Evolutionary conservation across 2,329 filamentous ascomycete species (phyloP).

Genomic region (Knoxdaviesia proteae): DNA sequence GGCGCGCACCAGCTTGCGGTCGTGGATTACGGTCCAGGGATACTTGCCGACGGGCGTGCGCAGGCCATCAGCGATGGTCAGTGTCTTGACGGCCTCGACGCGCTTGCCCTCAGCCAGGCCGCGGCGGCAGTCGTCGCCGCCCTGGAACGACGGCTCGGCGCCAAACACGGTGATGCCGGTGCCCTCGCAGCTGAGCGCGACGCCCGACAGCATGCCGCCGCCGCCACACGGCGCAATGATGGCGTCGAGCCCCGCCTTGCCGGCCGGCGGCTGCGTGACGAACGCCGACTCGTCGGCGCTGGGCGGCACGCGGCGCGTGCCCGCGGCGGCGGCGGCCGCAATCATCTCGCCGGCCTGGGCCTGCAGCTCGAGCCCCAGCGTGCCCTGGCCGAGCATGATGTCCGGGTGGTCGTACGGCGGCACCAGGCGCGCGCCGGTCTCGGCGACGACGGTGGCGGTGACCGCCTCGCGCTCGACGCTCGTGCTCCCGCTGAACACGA

Average conservation of each 20-base stretch:
- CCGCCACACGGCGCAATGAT: slow-evolving; percentile 74
- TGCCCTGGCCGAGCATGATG: slow-evolving; percentile 88
- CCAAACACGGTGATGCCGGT: slow-evolving; percentile 65
- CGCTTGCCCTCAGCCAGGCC: slow-evolving; percentile 44
- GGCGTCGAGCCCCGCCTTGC: slow-evolving; percentile 31
- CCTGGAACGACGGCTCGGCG: slow-evolving; percentile 64
- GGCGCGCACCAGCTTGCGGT: slow-evolving; percentile 44
- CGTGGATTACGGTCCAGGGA: slow-evolving; percentile 61
- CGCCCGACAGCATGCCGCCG: slow-evolving; percentile 69
- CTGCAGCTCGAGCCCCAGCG: slow-evolving; percentile 63
- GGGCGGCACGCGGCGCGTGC: slow-evolving; percentile 4
- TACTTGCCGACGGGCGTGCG: slow-evolving; percentile 59
- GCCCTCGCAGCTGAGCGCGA: slow-evolving; percentile 53
- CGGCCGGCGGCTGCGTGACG: slow-evolving; percentile 2
- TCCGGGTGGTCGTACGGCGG: slow-evolving; percentile 87
- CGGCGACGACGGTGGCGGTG: slow-evolving; percentile 42
- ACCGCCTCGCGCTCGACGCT: slow-evolving; percentile 62
- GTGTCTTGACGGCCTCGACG: slow-evolving; percentile 45
- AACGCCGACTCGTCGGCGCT: slow-evolving; percentile 1
- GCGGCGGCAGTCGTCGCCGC: slow-evolving; percentile 62
- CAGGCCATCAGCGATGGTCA: slow-evolving; percentile 78
- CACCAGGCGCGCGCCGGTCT: slow-evolving; percentile 59
- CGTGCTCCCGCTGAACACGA: slow-evolving; percentile 70
- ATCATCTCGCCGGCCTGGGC: slow-evolving; percentile 43
- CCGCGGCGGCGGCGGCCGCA: slow-evolving; percentile 8